Evolutionary conservation across 176 grass and related monocot species (phyloP), one percentile per base, ranked within the genome.

Genomic region (Secale cereale): DNA sequence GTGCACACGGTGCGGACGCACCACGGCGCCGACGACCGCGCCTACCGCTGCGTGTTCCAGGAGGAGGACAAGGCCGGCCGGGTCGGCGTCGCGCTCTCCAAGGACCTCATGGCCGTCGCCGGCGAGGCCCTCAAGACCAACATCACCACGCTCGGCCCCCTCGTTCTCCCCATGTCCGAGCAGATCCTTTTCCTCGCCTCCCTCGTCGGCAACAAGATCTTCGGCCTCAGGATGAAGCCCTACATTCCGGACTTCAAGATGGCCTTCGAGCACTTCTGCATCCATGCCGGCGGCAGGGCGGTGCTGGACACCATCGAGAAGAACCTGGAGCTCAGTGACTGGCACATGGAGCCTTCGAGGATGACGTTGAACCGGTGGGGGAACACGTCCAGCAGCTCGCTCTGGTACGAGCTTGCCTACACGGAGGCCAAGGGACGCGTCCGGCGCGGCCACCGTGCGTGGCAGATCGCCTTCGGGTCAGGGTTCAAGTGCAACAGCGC

Each of bases 241-340:
- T 95, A 98, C 75, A 85, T 95, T 37, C 96, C 96, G 10, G 96
- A 98, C 74, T 98, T 98, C 88, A 98, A 95, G 89, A 86, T 89
- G 89, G 96, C 93, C 6, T 98, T 98, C 81, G 93, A 95, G 12
- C 96, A 98, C 87, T 98, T 98, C 61, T 98, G 96, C 86, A 92
- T 98, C 91, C 96, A 98, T 74, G 96, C 96, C 1, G 96, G 96
- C 2, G 96, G 96, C 0, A 26, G 89, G 6, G 96, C 96, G 0
- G 93, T 98, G 81, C 81, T 98, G 1, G 96, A 98, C 74, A 91
- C 91, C 46, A 85, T 98, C 41, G 93, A 98, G 90, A 87, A 90
- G 77, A 98, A 46, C 81, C 81, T 98, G 3, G 78, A 13, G 1
- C 84, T 98, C 4, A 86, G 57, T 25, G 11, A 12, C 0, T 88